Evolutionary conservation across 352 stramenopile species (phyloP), one percentile per base, ranked within the genome.

Genomic region (Pythium aphanidermatum): DNA sequence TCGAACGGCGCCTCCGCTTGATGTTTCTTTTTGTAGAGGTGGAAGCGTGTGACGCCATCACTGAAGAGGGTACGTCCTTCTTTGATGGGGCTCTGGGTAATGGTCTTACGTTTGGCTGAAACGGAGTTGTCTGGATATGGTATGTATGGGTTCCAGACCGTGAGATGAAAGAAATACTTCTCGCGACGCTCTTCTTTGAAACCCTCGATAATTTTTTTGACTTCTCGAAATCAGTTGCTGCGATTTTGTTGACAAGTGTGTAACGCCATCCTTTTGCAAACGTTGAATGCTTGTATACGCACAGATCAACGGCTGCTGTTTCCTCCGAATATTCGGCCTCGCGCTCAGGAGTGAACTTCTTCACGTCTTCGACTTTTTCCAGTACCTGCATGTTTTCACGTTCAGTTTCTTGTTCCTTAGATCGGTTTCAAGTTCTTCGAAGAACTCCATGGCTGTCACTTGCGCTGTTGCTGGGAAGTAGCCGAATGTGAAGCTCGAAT

Each of bases 1-100:
- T 41, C 34, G 19, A 26, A 41, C 34, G 34, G 34, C 34, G 34
- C 27, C 34, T 41, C 34, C 17, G 34, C 34, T 41, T 41, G 34
- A 41, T 17, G 34, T 14, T 27, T 41, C 34, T 21, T 21, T 16
- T 41, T 41, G 34, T 25, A 41, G 34, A 27, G 24, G 8, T 17
- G 24, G 16, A 41, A 41, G 34, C 27, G 24, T 17, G 17, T 41
- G 17, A 41, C 34, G 8, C 17, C 34, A 21, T 21, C 27, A 21
- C 34, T 41, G 34, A 20, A 27, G 34, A 41, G 27, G 34, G n/a
- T n/a, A n/a, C n/a, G n/a, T n/a, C n/a, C n/a, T n/a, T n/a, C n/a
- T n/a, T n/a, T n/a, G n/a, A n/a, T n/a, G n/a, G n/a, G n/a, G n/a
- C n/a, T n/a, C n/a, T n/a, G n/a, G n/a, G n/a, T n/a, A n/a, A 41